phyloP scores from a whole-genome alignment of 305 asterid genomes.

The Vinca major region DNA sequence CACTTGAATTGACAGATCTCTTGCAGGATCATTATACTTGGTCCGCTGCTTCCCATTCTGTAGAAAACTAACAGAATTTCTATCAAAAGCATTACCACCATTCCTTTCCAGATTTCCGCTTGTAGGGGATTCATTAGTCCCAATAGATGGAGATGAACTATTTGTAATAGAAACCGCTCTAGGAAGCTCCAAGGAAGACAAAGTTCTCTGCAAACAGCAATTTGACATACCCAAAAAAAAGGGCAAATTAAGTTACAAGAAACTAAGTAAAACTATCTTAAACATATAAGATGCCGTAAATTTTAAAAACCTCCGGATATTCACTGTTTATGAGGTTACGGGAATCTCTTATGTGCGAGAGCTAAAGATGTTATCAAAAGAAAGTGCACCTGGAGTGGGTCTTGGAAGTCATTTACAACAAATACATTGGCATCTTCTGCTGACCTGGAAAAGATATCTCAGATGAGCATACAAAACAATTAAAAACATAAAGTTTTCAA shows the following conservation, averaged over 20 bases:
- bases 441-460: slow-evolving; percentile 49
- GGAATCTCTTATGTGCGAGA: too few relatives aligned
- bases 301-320: too few relatives aligned
- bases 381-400: slow-evolving; percentile 82
- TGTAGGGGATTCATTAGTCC: slow-evolving; percentile 35
- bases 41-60: slow-evolving; percentile 59
- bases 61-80: slow-evolving; percentile 29
- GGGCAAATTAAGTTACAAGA: background rate
- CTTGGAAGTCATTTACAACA: slow-evolving; percentile 87
- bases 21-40: slow-evolving; percentile 76
- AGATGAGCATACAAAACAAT: background rate
- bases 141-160: slow-evolving; percentile 38
- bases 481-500: background rate
- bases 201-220: slow-evolving; percentile 54
- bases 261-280: background rate
- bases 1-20: slow-evolving; percentile 85
- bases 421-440: slow-evolving; percentile 89
- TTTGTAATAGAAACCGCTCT: slow-evolving; percentile 55
- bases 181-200: slow-evolving; percentile 92
- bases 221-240: background rate
- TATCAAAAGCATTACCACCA: slow-evolving; percentile 29
- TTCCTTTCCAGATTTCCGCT: slow-evolving; percentile 33
- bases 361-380: slow-evolving; percentile 7
- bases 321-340: too few relatives aligned
- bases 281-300: background rate